phyloP scores from a whole-genome alignment of 2,329 filamentous ascomycete species.

The Fusarium circinatum region DNA sequence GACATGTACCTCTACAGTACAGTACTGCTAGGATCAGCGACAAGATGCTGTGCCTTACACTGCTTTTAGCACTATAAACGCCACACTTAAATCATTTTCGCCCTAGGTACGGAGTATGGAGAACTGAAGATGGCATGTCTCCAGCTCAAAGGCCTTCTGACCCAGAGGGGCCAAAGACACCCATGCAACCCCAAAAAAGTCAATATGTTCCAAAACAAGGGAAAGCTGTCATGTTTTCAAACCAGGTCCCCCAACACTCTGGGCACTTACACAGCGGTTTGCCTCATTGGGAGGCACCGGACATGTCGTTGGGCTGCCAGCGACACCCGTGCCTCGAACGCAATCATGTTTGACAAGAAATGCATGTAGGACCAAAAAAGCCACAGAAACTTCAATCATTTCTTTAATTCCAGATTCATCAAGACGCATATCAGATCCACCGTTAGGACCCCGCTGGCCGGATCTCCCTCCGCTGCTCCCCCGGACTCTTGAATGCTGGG shows the following conservation, averaged over 20 bases:
- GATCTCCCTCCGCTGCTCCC: conserved; percentile 20
- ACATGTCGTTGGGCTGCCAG: conserved; percentile 10
- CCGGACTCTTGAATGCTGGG: conserved; percentile 17
- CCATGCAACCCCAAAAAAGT: conserved; percentile 13
- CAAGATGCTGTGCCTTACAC: conserved; percentile 1
- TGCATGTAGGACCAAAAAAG: not conserved
- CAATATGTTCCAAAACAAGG: not conserved
- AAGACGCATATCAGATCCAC: conserved; percentile 30
- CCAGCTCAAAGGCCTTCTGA: not conserved
- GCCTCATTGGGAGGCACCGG: not conserved
- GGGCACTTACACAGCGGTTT: not conserved
- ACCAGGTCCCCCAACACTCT: not conserved
- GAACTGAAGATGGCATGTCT: not conserved
- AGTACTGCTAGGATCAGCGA: not conserved
- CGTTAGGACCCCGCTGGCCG: not conserved
- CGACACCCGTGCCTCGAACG: not conserved
- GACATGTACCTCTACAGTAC: not conserved
- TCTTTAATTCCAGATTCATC: conserved; percentile 23
- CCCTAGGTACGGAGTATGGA: not conserved
- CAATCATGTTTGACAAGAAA: not conserved
- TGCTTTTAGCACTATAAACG: conserved; percentile 19
- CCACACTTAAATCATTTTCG: conserved; percentile 38
- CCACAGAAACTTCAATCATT: not conserved
- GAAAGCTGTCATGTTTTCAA: not conserved
- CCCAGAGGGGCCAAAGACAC: conserved; percentile 1